These are phyloP conservation scores for Fusarium sp. DNA, from an alignment of 2,329 filamentous ascomycete species.

Conservation along the genomic window DNA sequence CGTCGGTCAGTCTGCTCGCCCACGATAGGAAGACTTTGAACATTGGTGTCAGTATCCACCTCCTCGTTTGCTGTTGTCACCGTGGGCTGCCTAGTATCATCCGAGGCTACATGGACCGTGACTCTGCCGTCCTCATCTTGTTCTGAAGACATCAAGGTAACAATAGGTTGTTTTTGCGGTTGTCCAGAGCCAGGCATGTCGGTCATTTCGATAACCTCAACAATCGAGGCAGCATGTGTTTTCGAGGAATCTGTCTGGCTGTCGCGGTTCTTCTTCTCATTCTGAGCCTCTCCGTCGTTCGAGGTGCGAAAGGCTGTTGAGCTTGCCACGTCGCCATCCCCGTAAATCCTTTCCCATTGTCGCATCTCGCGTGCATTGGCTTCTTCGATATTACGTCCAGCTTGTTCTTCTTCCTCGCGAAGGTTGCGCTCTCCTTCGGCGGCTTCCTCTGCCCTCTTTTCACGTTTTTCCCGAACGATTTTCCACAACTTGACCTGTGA, in stretches of 20 bases:
- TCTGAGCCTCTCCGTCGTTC: conserved; percentile 62
- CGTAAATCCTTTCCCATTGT: conserved; percentile 84
- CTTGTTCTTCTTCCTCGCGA: conserved; percentile 75
- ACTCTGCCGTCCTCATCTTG: conserved; percentile 60
- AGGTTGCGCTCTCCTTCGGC: conserved; percentile 66
- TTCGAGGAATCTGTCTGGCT: conserved; percentile 54
- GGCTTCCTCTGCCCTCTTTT: conserved; percentile 63
- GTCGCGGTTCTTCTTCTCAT: conserved; percentile 57
- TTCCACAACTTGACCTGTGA: conserved; percentile 91
- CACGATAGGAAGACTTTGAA: conserved; percentile 28
- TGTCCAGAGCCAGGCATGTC: conserved; percentile 58
- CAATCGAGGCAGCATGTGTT: conserved; percentile 52
- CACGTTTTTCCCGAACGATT: conserved; percentile 74
- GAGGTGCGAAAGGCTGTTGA: conserved; percentile 61
- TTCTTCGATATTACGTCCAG: conserved; percentile 75
- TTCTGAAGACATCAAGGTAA: conserved; percentile 58
- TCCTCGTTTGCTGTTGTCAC: conserved; percentile 47
- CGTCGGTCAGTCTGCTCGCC: conserved; percentile 32
- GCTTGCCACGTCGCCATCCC: conserved; percentile 63
- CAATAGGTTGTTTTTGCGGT: conserved; percentile 43
- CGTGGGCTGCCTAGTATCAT: conserved; percentile 56
- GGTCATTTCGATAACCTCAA: conserved; percentile 67
- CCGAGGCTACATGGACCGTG: conserved; percentile 66
- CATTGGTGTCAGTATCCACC: conserved; percentile 11
- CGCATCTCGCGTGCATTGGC: conserved; percentile 70